These are phyloP conservation scores for Taxillus chinensis DNA, from an alignment of 164 flowering plant genomes.

Conservation along the genomic window DNA sequence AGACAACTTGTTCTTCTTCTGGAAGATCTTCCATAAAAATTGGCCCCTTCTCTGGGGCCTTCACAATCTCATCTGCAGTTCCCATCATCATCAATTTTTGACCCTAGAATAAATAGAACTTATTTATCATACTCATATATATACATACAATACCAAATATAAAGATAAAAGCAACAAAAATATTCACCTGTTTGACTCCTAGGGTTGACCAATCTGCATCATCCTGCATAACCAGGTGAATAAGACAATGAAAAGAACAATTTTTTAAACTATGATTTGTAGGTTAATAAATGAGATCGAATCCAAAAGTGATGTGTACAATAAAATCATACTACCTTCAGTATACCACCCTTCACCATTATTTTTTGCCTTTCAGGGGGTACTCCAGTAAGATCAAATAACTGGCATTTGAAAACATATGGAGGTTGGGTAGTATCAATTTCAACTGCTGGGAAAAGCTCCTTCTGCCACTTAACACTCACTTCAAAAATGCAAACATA, in stretches of 20 bases:
- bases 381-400: slow-evolving; percentile 91
- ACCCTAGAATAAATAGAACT: slow-evolving; percentile 39
- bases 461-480: slow-evolving; percentile 96
- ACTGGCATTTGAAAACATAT: slow-evolving; percentile 81
- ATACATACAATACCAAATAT: neutral
- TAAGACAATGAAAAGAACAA: neutral
- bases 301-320: neutral
- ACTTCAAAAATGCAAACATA: slow-evolving; percentile 29
- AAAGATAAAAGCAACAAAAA: neutral
- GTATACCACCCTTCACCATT: slow-evolving; percentile 93
- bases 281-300: too few species aligned
- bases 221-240: slow-evolving; percentile 44
- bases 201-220: slow-evolving; percentile 89
- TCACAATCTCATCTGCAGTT: slow-evolving; percentile 87
- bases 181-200: slow-evolving; percentile 74
- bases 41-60: slow-evolving; percentile 91
- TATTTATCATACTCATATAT: neutral
- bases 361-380: slow-evolving; percentile 99
- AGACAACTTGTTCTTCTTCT: slow-evolving; percentile 80
- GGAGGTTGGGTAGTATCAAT: slow-evolving; percentile 90
- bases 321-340: slow-evolving; percentile 51
- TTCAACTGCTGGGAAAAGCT: slow-evolving; percentile 64
- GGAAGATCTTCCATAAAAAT: slow-evolving; percentile 93
- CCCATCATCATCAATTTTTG: slow-evolving; percentile 99
- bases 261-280: too few species aligned